A percentile compares a stretch with the other conserved stretches of the same genome.
Evolutionary conservation across 2,329 filamentous ascomycete species (phyloP).

Genomic region (Talaromyces amestolkiae): DNA sequence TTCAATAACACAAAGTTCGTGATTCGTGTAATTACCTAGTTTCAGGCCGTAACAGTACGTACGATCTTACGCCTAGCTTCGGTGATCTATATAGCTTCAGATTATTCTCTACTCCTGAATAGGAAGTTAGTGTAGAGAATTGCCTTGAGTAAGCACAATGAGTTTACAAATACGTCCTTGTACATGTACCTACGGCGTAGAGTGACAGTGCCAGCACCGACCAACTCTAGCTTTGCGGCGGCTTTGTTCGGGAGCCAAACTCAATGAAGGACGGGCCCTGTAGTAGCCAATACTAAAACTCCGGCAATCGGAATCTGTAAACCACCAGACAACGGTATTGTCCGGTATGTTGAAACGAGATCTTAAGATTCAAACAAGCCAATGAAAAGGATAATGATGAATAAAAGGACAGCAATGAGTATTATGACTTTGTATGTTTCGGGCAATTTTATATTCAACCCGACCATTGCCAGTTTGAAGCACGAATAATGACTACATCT

Average conservation of each 20-base stretch:
- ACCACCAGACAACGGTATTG: conserved; percentile 2
- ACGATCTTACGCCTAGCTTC: background rate
- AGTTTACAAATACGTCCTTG: background rate
- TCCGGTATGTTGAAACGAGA: conserved; percentile 11
- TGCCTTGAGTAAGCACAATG: background rate
- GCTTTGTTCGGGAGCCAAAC: conserved; percentile 15
- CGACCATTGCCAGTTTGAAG: background rate
- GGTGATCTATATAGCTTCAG: background rate
- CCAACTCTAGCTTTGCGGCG: conserved; percentile 12
- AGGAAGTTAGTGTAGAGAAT: background rate
- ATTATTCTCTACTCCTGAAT: background rate
- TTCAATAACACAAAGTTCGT: conserved; percentile 32
- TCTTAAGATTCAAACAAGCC: background rate
- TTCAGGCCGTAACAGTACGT: background rate
- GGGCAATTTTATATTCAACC: background rate
- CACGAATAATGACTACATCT: background rate
- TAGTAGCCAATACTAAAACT: conserved; percentile 8
- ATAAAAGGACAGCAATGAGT: too few relatives aligned
- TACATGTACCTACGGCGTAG: background rate
- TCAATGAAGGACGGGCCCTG: conserved; percentile 7
- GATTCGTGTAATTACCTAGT: conserved; percentile 38
- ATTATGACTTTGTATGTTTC: background rate
- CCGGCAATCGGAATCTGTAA: conserved; percentile 4
- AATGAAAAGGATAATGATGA: too few relatives aligned
- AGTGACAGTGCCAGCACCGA: background rate